Base-by-base conservation (phyloP, 2,329 filamentous ascomycete genomes). In the Fusarium pseudoanthophilum region DNA sequence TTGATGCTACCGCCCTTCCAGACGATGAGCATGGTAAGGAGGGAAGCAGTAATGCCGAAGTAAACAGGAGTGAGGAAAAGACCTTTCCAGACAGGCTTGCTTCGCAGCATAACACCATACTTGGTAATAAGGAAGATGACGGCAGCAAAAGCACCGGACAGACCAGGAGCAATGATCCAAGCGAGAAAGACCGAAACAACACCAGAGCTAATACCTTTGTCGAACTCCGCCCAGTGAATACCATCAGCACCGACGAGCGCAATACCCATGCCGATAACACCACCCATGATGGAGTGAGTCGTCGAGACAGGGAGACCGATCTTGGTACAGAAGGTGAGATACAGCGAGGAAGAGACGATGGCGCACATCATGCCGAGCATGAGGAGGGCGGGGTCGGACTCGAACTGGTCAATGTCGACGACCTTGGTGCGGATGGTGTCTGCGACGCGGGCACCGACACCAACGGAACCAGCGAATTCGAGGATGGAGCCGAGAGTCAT, bases 351-450 rank as follows among this genome's bases (percentile, higher is more conserved):
- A 24, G 85, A 85, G 62, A 85, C 79, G 52, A 89, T 83, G 73
- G 88, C 88, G 77, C 87, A 89, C 36, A 86, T 84, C 87, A 90
- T 89, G 49, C 86, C 88, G 13, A 91, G 83, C 87, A 91, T 89
- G 14, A 90, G 85, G 3, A 89, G 80, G 4, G 83, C 84, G 4
- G 89, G 87, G n/a, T 86, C 80, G 5, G 81, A 75, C 2, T 81
- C 75, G 77, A 89, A 91, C 18, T 82, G 81, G 3, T 80, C 72
- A 53, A 84, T 85, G 60, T 85, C 83, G 76, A 91, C 87, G 65
- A 91, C 87, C 67, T 88, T 88, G 74, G 88, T 91, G 66, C 88
- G 87, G 79, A 91, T 91, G 10, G 89, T 91, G 65, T 88, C 87
- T 39, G 89, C 87, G 2, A 90, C 88, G 64, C 88, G 87, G 55